Conservation (phyloP, 371 early-diverging fungal species). For the Syncephalis plumigaleata region DNA sequence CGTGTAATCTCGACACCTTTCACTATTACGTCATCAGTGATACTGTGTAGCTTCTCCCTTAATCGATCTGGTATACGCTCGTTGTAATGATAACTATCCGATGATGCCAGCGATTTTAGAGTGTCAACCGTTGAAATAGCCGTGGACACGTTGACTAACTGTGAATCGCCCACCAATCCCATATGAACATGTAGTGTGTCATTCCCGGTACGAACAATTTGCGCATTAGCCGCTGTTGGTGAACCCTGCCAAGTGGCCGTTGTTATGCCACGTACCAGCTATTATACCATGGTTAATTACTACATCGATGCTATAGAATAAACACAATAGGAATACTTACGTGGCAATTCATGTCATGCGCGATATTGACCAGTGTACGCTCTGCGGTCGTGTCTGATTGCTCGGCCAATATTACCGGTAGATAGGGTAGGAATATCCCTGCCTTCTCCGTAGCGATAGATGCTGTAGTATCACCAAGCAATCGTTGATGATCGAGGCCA, state of each 20-base stretch:
- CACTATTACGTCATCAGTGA: constrained; percentile 24
- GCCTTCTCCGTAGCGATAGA: constrained; percentile 86
- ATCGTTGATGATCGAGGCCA: constrained; percentile 57
- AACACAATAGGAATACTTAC: constrained; percentile 11
- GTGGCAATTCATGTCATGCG: constrained; percentile 13
- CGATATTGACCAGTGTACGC: constrained; percentile 15
- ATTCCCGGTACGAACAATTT: not conserved
- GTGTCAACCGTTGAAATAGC: constrained; percentile 9
- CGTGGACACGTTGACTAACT: constrained; percentile 7
- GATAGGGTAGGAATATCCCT: constrained; percentile 62
- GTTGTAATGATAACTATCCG: no score
- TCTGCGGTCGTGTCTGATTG: constrained; percentile 21
- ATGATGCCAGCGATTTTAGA: no score
- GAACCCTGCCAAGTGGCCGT: no score
- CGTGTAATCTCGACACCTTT: constrained; percentile 33
- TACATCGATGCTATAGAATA: constrained; percentile 3
- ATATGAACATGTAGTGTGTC: not conserved
- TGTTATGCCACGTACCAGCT: no score
- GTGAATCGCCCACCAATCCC: not conserved
- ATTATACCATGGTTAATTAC: no score
- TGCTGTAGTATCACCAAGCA: constrained; percentile 55
- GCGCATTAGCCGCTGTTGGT: constrained; percentile 1
- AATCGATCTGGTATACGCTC: no score
- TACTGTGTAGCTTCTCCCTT: not conserved
- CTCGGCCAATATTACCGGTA: constrained; percentile 29